Conservation (phyloP, 2,329 filamentous ascomycete genomes). For the Dothistroma septosporum region DNA sequence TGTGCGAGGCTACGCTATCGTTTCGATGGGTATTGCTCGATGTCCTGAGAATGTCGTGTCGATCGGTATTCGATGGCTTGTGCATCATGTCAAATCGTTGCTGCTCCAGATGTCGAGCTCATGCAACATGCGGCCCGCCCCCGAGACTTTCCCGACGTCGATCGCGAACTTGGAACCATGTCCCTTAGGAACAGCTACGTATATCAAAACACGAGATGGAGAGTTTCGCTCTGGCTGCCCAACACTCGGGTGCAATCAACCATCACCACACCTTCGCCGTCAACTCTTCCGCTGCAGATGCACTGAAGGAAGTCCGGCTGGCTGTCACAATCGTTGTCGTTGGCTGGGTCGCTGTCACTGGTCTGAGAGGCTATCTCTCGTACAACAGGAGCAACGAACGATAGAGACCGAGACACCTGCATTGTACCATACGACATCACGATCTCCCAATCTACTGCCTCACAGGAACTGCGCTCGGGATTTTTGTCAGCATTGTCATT, state of each 20-base stretch:
- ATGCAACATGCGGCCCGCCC: neutral
- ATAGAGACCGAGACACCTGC: constrained; percentile 3
- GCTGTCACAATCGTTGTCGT: constrained; percentile 48
- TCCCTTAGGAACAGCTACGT: constrained; percentile 5
- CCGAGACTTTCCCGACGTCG: neutral
- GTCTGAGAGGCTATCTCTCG: constrained; percentile 21
- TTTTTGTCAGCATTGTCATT: neutral
- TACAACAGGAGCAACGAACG: constrained; percentile 12
- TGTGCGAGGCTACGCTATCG: neutral
- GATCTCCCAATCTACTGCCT: too few species aligned
- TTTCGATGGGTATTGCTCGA: constrained; percentile 3
- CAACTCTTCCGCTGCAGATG: constrained; percentile 45
- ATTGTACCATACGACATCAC: neutral
- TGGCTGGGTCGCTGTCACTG: constrained; percentile 32
- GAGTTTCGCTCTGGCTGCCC: constrained; percentile 30
- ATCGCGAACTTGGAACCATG: neutral
- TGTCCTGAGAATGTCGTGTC: neutral
- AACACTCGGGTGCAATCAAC: constrained; percentile 34
- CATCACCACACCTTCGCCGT: constrained; percentile 52
- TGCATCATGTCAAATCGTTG: neutral
- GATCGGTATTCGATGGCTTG: neutral
- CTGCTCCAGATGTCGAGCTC: neutral
- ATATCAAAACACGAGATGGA: constrained; percentile 27
- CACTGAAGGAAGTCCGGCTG: constrained; percentile 51
- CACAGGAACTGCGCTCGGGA: too few species aligned